These are phyloP conservation scores for Glycine latifolia DNA, from an alignment of 306 rosid species.

Conservation along the genomic window DNA sequence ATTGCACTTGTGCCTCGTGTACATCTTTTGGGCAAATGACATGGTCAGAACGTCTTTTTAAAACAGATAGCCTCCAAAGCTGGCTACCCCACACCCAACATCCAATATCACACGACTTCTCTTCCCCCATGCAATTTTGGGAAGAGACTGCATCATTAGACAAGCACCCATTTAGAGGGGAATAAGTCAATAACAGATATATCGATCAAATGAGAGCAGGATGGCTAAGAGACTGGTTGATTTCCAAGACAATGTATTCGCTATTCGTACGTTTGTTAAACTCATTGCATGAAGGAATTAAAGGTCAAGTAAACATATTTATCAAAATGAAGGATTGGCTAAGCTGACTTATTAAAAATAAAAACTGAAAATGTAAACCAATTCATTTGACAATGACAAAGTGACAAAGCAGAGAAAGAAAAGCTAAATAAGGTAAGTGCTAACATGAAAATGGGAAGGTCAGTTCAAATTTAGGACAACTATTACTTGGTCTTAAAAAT, in stretches of 20 bases:
- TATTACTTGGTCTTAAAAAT: background rate
- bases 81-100: conserved; percentile 94
- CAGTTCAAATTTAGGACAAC: conserved; percentile 22
- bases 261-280: background rate
- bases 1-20: conserved; percentile 92
- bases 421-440: conserved; percentile 25
- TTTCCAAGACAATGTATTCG: conserved; percentile 19
- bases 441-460: conserved; percentile 18
- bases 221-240: background rate
- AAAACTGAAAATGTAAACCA: background rate
- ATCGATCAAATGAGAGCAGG: conserved; percentile 10
- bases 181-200: background rate
- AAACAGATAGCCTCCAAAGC: conserved; percentile 84
- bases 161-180: conserved; percentile 17
- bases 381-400: background rate
- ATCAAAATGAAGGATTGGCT: conserved; percentile 7
- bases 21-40: conserved; percentile 96
- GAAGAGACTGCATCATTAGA: conserved; percentile 66
- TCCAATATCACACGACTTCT: conserved; percentile 83
- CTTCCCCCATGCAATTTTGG: conserved; percentile 84
- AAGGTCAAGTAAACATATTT: background rate
- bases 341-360: background rate
- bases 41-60: conserved; percentile 83
- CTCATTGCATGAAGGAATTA: conserved; percentile 3
- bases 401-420: conserved; percentile 14